A percentile compares a stretch with the other conserved stretches of the same genome.
phyloP scores from a whole-genome alignment of 75 land plant species.

The Cryptomeria japonica region DNA sequence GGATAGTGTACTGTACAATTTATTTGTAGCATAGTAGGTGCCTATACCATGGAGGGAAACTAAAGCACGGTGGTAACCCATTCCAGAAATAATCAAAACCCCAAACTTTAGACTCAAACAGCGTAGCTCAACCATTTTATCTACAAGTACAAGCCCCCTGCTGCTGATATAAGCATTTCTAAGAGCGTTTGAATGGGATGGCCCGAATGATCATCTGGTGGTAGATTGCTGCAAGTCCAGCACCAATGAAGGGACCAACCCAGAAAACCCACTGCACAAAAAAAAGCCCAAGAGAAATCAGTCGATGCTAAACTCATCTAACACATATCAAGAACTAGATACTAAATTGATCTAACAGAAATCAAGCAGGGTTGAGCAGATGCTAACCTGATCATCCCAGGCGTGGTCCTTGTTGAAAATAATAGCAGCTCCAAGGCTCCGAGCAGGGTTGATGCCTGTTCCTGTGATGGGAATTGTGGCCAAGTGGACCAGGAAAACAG shows the following conservation, averaged over 20 bases:
- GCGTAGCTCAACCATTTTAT: no score
- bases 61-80: no score
- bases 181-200: slow-evolving; percentile 26
- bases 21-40: no score
- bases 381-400: slow-evolving; percentile 23
- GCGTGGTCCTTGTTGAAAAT: slow-evolving; percentile 38
- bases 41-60: no score
- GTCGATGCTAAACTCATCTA: slow-evolving; percentile 4
- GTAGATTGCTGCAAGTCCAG: slow-evolving; percentile 43
- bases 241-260: slow-evolving; percentile 57
- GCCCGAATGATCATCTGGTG: slow-evolving; percentile 49
- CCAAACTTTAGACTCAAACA: no score
- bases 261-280: slow-evolving; percentile 60
- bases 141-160: no score
- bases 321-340: neutral
- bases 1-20: no score
- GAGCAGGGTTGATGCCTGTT: slow-evolving; percentile 35
- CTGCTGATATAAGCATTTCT: neutral
- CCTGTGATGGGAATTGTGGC: slow-evolving; percentile 40
- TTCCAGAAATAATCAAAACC: no score
- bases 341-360: neutral
- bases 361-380: neutral
- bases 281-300: neutral
- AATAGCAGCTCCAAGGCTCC: slow-evolving; percentile 29
- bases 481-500: slow-evolving; percentile 43